Percentiles rank a stretch among this genome's conserved stretches.
Conservation (phyloP, 148 eudicot species). For the Rhododendron williamsianum region DNA sequence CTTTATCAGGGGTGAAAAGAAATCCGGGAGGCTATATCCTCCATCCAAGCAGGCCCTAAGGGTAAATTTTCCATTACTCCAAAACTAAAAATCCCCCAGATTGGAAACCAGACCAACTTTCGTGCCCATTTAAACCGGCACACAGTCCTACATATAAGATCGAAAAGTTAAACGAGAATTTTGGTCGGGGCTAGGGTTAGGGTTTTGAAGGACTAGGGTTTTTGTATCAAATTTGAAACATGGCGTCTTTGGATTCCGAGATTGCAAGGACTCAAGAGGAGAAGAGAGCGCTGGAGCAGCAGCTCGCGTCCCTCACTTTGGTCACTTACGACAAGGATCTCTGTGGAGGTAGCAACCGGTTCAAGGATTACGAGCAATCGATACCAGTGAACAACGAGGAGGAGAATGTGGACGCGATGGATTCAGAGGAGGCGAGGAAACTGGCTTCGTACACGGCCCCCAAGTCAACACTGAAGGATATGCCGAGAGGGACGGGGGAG, state of each 20-base stretch:
- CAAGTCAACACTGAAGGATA: slow-evolving; percentile 61
- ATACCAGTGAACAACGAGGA: slow-evolving; percentile 80
- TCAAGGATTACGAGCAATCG: slow-evolving; percentile 56
- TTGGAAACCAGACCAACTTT: background rate
- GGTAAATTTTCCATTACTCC: too few species aligned
- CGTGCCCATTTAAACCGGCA: background rate
- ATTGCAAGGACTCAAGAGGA: slow-evolving; percentile 78
- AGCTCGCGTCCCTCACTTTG: slow-evolving; percentile 59
- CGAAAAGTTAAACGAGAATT: background rate
- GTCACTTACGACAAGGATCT: slow-evolving; percentile 66
- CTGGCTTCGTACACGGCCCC: slow-evolving; percentile 83
- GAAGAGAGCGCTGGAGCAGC: slow-evolving; percentile 73
- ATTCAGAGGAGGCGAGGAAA: slow-evolving; percentile 52
- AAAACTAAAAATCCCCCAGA: too few species aligned
- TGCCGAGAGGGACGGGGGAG: slow-evolving; percentile 42
- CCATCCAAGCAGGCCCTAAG: too few species aligned
- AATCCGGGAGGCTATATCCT: too few species aligned
- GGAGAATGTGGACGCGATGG: slow-evolving; percentile 45
- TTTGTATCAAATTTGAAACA: background rate
- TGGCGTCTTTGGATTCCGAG: slow-evolving; percentile 50
- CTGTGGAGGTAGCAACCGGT: slow-evolving; percentile 45
- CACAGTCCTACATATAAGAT: background rate
- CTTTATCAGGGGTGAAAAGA: too few species aligned
- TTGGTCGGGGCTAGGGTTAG: background rate
- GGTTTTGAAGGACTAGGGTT: background rate